A percentile compares a stretch with the other conserved stretches of the same genome.
These are phyloP conservation scores for Hirschioporus abietinus DNA, from an alignment of 768 basidiomycete genomes.

Conservation along the genomic window DNA sequence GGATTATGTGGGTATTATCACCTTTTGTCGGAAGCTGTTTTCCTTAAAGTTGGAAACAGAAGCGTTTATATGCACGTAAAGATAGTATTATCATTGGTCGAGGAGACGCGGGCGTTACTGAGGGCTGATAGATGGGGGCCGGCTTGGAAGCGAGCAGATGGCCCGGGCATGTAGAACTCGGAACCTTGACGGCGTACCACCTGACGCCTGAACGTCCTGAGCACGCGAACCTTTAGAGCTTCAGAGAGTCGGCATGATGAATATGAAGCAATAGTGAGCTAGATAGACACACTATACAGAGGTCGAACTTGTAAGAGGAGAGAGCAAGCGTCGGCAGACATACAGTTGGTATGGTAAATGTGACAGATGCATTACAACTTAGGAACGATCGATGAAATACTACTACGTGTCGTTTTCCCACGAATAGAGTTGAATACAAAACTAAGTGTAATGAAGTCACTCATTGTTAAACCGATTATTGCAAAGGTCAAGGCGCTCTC, in stretches of 20 bases:
- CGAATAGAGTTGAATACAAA: constrained; percentile 2
- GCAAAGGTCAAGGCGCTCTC: neutral
- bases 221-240: neutral
- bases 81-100: neutral
- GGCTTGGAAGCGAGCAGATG: neutral
- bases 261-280: neutral
- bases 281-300: neutral
- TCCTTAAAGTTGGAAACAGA: neutral
- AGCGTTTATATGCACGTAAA: neutral
- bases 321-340: neutral
- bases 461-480: neutral
- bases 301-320: neutral
- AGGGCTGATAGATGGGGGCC: constrained; percentile 4
- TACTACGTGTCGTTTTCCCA: neutral
- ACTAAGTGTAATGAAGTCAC: constrained; percentile 4
- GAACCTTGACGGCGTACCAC: neutral
- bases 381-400: neutral
- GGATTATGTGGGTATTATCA: neutral
- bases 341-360: neutral
- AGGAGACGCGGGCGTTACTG: neutral
- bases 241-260: neutral
- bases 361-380: neutral
- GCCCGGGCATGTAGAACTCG: too few species aligned
- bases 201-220: neutral
- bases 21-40: neutral